Evolutionary conservation across 2,329 filamentous ascomycete species (phyloP), one percentile per base, ranked within the genome.

Genomic region (Clonostachys solani): DNA sequence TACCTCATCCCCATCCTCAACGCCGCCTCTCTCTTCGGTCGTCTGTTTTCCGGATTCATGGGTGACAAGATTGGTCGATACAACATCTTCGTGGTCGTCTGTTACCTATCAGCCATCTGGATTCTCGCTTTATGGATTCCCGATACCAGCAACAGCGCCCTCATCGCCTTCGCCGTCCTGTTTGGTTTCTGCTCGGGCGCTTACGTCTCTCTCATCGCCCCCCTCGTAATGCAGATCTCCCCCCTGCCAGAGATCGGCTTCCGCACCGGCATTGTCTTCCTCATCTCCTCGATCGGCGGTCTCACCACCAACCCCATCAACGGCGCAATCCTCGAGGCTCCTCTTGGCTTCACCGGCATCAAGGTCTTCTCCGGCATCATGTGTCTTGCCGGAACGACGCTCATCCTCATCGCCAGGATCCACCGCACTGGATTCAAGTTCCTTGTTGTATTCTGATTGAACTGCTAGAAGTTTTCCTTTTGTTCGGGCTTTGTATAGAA

Each of bases 291-390:
- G 3, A 62, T 86, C 35, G 75, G 75, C 0, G 80, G 78, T 3
- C 62, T 86, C 15, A 74, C 76, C 3, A 75, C 79, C 0, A 78
- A 70, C 47, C 81, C 81, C 0, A 81, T 84, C 52, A 76, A 68
- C 1, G 80, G 80, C 0, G 70, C 71, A 1, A 68, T 71, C 42
- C 44, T 69, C 3, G 52, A 60, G 1, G 49, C 43, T 3, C 50
- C 57, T 0, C 48, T 57, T 6, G 60, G 60, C 6, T 70, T 61
- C 58, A 42, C 58, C 0, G 63, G 62, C 5, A 55, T 68, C 35
- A 71, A 71, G 53, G 50, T 68, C 5, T 71, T 71, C 44, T 51
- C 59, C 0, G 65, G 62, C 5, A 56, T 64, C 3, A 54, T 65
- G 13, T 59, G 62, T 36, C 12, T 65, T 5, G 52, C 49, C 2